These are phyloP conservation scores for Aspergillus caelatus DNA, from an alignment of 2,329 filamentous ascomycete species.

Conservation along the genomic window DNA sequence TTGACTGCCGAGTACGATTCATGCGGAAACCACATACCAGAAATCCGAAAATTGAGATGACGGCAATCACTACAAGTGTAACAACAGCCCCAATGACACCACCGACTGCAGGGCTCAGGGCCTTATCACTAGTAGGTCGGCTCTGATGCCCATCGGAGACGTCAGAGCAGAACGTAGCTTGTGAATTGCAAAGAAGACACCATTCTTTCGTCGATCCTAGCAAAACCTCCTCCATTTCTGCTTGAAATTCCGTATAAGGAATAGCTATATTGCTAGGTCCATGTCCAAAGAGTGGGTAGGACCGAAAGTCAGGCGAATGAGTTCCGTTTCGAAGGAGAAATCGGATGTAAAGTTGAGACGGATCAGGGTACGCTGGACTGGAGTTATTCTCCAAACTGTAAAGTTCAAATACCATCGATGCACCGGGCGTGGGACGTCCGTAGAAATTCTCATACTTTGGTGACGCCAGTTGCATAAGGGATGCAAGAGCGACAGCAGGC, in stretches of 20 bases:
- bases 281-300: conserved; percentile 56
- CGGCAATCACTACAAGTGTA: conserved; percentile 49
- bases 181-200: conserved; percentile 54
- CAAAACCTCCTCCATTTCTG: conserved; percentile 47
- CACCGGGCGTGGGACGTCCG: conserved; percentile 52
- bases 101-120: conserved; percentile 49
- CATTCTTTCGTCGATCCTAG: conserved; percentile 52
- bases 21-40: conserved; percentile 52
- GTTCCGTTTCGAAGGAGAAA: conserved; percentile 63
- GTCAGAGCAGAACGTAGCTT: conserved; percentile 55
- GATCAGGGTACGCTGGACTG: conserved; percentile 41
- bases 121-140: conserved; percentile 11
- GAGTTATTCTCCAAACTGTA: conserved; percentile 45
- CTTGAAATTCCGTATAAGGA: conserved; percentile 54
- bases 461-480: conserved; percentile 45
- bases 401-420: conserved; percentile 56
- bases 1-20: conserved; percentile 43
- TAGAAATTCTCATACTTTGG: conserved; percentile 48
- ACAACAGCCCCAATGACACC: conserved; percentile 61
- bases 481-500: conserved; percentile 56
- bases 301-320: conserved; percentile 32
- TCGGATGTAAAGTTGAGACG: conserved; percentile 55
- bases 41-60: conserved; percentile 44
- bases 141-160: conserved; percentile 30
- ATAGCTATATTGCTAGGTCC: conserved; percentile 51